Conservation (phyloP, 106 monocot genomes). For the Chionographis japonica region DNA sequence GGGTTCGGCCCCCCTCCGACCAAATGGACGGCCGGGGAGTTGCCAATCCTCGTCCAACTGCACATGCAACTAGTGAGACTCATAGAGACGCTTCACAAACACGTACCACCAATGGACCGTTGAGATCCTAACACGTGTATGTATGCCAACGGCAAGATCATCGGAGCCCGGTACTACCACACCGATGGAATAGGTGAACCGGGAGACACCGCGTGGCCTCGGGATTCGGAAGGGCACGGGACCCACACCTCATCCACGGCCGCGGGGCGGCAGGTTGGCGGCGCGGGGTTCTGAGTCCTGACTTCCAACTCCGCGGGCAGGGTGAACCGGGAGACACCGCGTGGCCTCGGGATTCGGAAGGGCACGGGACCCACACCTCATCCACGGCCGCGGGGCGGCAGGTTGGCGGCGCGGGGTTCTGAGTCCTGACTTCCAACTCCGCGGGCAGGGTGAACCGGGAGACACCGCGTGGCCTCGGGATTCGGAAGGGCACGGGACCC, state of each 20-base stretch:
- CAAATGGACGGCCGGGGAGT: conserved; percentile 31
- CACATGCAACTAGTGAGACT: conserved; percentile 40
- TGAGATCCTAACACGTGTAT: background rate
- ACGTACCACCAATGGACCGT: no score
- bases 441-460: no score
- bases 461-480: conserved; percentile 3
- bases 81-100: no score
- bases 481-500: background rate
- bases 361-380: conserved; percentile 2
- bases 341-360: background rate
- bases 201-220: conserved; percentile 1
- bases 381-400: conserved; percentile 8
- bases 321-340: background rate
- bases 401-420: conserved; percentile 3
- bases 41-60: conserved; percentile 20
- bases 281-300: conserved; percentile 4
- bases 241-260: conserved; percentile 3
- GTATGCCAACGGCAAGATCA: conserved; percentile 17
- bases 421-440: no score
- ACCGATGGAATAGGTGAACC: background rate
- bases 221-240: conserved; percentile 14
- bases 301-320: no score
- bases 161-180: conserved; percentile 14
- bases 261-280: background rate
- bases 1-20: conserved; percentile 31